Evolutionary conservation across 768 basidiomycete species (phyloP), one percentile per base, ranked within the genome.

Genomic region (Collybia mongolica): DNA sequence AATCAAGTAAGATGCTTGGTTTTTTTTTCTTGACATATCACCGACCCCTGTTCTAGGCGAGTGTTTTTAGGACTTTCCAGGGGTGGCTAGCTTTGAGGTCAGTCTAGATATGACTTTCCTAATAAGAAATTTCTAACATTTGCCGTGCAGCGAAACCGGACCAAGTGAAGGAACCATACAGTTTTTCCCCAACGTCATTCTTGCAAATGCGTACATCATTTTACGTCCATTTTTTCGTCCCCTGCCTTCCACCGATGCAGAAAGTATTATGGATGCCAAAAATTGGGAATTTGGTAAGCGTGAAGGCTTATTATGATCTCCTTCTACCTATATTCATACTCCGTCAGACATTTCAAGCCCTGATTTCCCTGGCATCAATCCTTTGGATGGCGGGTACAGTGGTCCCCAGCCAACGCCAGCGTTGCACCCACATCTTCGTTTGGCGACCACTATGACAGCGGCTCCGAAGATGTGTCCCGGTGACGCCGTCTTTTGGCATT

Each of bases 401-500:
- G 74, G 74, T 1, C 83, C 81, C 14, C 61, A 57, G 22, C 81
- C 82, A 6, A 84, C 75, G 11, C 72, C 81, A 17, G 64, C 55
- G 12, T 71, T 76, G 1, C 88, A 91, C 60, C 89, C 88, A 5
- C 84, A 91, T 63, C 69, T 91, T 48, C 70, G 72, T 50, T 73
- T 90, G 2, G 74, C 76, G 0, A 66, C 77, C 41, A 82, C 82
- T 1, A 89, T 91, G 86, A 80, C 80, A 22, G 81, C 83, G 2
- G 72, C 87, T 6, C 88, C 88, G 1, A 79, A 74, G 53, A 88
- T 91, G 5, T 70, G 74, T 44, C 88, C 88, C 0, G 90, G 90
- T 1, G 89, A 91, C 59, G 82, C 84, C 57, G 85, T 88, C 2
- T 89, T 86, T 66, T 90, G 88, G 86, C 86, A 88, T 56, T 84